Base-by-base conservation (phyloP, 331 rosid genomes). In the Prunus yedoensis region DNA sequence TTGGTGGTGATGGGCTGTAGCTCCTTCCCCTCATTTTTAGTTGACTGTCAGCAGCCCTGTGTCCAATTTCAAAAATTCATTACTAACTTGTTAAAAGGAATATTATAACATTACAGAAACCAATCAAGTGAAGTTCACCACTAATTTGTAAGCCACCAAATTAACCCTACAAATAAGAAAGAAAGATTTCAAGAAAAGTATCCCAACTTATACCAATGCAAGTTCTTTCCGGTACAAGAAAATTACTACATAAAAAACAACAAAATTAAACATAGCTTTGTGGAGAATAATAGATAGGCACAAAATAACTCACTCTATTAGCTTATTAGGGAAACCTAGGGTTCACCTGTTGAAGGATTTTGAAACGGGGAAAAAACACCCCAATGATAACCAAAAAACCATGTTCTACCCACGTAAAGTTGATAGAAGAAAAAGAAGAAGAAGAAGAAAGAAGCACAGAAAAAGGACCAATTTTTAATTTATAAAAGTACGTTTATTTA, bases 1-100 rank as follows among this genome's bases (percentile, higher is more conserved):
- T 93, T 4, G 97, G 96, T 4, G 99, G 96, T 4, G 98, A 94
- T 17, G 97, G 97, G 80, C 80, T 92, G 62, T 94, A 94, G 62
- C 99, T 94, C 77, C 99, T 88, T 73, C 96, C 95, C 88, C 99
- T 94, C 99, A 92, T 92, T 70, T 38, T 78, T 28, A 46, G 10
- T 30, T 16, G 20, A 2, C 69, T 25, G 38, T 45, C n/a, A 38
- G 45, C 47, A 12, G 52, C 35, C 28, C 45, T n/a, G 73, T 64
- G 66, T 4, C 2, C 27, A 56, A 32, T 53, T 66, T 12, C 25
- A 70, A 23, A 35, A 59, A 56, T 23, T 12, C 30, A n/a, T 74
- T 8, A 77, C 50, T 61, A 63, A 64, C 7, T 17, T 18, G 56
- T 23, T 65, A 25, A 35, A 32, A 0, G 21, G 25, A 5, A 23